Evolutionary conservation across 1,139 yeast species (phyloP), one percentile per base, ranked within the genome.

Genomic region (Lodderomyces orthopsilosis): DNA sequence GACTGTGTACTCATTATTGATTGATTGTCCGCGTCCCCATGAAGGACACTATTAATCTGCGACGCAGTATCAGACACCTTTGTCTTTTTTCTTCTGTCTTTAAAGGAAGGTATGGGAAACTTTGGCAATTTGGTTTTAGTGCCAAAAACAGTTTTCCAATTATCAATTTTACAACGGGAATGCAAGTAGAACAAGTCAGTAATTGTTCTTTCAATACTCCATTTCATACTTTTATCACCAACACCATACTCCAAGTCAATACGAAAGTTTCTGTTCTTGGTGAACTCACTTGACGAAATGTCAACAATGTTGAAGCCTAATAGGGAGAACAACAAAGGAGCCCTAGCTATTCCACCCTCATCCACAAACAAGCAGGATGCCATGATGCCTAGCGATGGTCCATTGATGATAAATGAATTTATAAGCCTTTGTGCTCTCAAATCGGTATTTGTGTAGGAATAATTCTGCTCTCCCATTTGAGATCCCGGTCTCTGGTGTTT

Each of bases 211-310:
- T 81, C 74, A 6, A 94, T 79, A 1, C 83, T 70, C 98, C 99
- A 94, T 50, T 79, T 77, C 55, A 90, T 70, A 46, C 93, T 68
- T 44, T 85, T 80, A 4, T 81, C 79, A 1, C 96, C 96, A 15
- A 90, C 81, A 2, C 98, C 98, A 57, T 93, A 93, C 57, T 90
- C 96, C 44, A 93, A 68, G 45, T 85, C 87, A 17, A 93, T 68
- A 47, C 77, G 73, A 53, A 77, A 89, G 42, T 70, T 77, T 46
- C 84, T 66, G 46, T 77, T 77, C 48, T 72, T 77, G 2, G 77
- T 73, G 44, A 57, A 54, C 4, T 65, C 58, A 13, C 66, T 59
- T 17, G 61, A 60, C 1, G 83, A 72, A 12, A 72, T 67, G 51
- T 79, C 89, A 43, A 77, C 70, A 2, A 93, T 70, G 41, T 74